Percentiles rank a stretch among this genome's conserved stretches.
These are phyloP conservation scores for Akanthomyces uredinophilus DNA, from an alignment of 2,329 filamentous ascomycete genomes.

Conservation along the genomic window DNA sequence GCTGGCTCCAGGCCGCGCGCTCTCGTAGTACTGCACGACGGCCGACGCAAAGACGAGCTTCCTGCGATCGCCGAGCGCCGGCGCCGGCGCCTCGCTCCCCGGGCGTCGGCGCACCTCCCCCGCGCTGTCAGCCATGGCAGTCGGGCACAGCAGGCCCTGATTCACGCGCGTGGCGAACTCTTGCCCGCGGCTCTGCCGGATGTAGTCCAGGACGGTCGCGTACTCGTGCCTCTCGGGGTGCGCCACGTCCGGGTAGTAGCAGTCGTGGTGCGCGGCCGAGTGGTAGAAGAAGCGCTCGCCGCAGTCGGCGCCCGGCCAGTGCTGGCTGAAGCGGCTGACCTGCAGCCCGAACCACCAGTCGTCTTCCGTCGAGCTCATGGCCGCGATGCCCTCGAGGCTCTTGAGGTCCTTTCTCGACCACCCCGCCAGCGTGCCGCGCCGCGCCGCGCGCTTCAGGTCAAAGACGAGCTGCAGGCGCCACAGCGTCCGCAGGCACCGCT, in stretches of 20 bases:
- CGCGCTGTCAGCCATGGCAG: background rate
- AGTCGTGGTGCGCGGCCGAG: slow-evolving; percentile 12
- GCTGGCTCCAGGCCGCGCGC: background rate
- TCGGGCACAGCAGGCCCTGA: background rate
- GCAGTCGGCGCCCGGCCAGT: slow-evolving; percentile 5
- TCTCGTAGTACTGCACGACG: slow-evolving; percentile 7
- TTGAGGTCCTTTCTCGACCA: background rate
- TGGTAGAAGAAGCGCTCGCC: slow-evolving; percentile 14
- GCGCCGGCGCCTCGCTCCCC: background rate
- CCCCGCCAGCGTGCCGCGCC: slow-evolving; percentile 1
- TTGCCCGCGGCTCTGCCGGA: background rate
- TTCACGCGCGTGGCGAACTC: slow-evolving; percentile 6
- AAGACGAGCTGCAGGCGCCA: slow-evolving; percentile 9
- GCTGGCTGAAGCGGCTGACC: slow-evolving; percentile 13
- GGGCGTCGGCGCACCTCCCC: background rate
- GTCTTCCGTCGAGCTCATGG: slow-evolving; percentile 4
- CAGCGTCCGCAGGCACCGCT: slow-evolving; percentile 5
- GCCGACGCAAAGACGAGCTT: slow-evolving; percentile 1
- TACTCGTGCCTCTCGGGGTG: slow-evolving; percentile 11
- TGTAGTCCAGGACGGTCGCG: slow-evolving; percentile 2
- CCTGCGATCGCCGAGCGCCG: slow-evolving; percentile 1
- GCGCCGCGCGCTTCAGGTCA: slow-evolving; percentile 5
- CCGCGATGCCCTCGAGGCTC: slow-evolving; percentile 2
- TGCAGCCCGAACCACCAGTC: slow-evolving; percentile 13
- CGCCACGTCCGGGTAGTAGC: slow-evolving; percentile 10